Evolutionary conservation across 2,329 filamentous ascomycete genomes (phyloP).

Genomic region (Orbilia quercus): DNA sequence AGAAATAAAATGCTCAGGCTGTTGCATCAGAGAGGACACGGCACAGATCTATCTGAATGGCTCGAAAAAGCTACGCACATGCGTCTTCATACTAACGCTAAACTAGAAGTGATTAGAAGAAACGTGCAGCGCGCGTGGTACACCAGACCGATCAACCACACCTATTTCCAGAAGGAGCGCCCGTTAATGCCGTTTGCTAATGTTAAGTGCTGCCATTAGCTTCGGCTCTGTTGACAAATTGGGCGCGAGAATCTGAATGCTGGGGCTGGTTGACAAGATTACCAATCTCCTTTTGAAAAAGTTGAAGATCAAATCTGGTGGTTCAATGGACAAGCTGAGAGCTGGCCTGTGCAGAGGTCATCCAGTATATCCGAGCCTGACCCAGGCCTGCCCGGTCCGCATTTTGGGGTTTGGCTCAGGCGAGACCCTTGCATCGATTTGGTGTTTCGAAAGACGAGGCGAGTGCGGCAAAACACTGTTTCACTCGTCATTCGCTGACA

Average conservation of each 20-base stretch:
- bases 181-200: conserved; percentile 30
- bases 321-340: neutral
- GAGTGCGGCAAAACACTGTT: conserved; percentile 48
- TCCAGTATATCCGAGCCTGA: neutral
- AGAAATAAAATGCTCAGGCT: conserved; percentile 52
- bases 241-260: neutral
- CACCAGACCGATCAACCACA: conserved; percentile 53
- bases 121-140: conserved; percentile 50
- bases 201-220: conserved; percentile 11
- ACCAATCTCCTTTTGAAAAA: neutral
- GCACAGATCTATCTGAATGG: conserved; percentile 41
- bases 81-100: conserved; percentile 46
- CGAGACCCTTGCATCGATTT: conserved; percentile 54
- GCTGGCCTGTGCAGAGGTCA: neutral
- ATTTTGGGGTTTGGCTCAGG: conserved; percentile 47
- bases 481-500: conserved; percentile 38
- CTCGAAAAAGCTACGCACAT: conserved; percentile 33
- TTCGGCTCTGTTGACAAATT: conserved; percentile 37
- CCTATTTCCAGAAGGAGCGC: conserved; percentile 37
- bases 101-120: conserved; percentile 39
- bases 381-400: conserved; percentile 28
- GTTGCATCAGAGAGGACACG: conserved; percentile 31
- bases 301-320: neutral
- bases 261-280: neutral
- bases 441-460: conserved; percentile 50